phyloP scores from a whole-genome alignment of 257 asterid genomes.

The Eustoma russellianum region DNA sequence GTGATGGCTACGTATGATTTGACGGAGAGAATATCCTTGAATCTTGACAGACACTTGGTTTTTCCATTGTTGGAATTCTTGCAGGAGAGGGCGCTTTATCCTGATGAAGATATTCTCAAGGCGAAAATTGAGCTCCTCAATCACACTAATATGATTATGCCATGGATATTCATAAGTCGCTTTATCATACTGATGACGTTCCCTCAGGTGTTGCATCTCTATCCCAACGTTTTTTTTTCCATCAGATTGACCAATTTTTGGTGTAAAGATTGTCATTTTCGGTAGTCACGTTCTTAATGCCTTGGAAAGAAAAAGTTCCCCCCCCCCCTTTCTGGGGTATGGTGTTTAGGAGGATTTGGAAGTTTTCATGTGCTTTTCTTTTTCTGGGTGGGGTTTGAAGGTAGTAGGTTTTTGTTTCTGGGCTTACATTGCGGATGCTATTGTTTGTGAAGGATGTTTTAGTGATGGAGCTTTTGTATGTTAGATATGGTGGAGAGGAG shows the following conservation, averaged over 20 bases:
- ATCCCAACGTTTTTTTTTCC: not conserved
- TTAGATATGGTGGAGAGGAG: constrained; percentile 94
- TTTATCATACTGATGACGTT: constrained; percentile 82
- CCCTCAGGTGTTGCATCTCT: constrained; percentile 50
- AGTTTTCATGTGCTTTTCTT: not conserved
- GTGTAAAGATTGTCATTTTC: no score
- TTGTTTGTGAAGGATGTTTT: not conserved
- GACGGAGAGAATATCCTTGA: constrained; percentile 75
- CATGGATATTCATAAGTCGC: constrained; percentile 90
- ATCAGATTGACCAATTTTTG: not conserved
- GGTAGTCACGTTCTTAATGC: no score
- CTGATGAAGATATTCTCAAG: constrained; percentile 65
- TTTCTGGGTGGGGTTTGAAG: not conserved
- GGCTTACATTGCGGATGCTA: not conserved
- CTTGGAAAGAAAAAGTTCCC: no score
- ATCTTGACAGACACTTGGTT: constrained; percentile 78
- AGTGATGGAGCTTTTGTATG: not conserved
- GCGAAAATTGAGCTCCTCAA: constrained; percentile 81
- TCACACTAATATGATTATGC: constrained; percentile 90
- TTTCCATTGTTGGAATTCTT: constrained; percentile 84
- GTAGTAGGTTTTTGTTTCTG: not conserved
- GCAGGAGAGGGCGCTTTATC: constrained; percentile 64
- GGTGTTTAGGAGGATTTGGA: not conserved
- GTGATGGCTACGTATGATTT: constrained; percentile 54
- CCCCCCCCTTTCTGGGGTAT: no score